Conservation (phyloP, 2,329 filamentous ascomycete species). For the Xenosphaeropsis pyriputrescens region DNA sequence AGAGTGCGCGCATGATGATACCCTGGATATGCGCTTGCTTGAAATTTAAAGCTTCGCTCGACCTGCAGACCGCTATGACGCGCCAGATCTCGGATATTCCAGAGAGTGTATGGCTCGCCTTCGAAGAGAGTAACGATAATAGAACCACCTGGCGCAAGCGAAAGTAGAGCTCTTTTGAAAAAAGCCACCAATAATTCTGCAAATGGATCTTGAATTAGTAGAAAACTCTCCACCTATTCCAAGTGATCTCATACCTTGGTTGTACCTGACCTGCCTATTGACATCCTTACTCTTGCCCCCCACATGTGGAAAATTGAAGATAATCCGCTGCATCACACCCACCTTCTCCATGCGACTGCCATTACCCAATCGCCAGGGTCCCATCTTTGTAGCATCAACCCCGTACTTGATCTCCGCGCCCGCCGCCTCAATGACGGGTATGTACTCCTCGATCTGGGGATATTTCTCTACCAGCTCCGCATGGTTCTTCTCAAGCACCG, state of each 20-base stretch:
- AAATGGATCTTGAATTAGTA: not conserved
- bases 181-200: constrained; percentile 53
- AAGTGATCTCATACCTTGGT: constrained; percentile 38
- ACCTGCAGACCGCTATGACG: constrained; percentile 62
- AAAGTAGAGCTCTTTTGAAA: constrained; percentile 38
- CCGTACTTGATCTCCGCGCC: constrained; percentile 36
- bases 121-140: constrained; percentile 86
- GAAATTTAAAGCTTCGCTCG: constrained; percentile 55
- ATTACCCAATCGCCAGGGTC: constrained; percentile 17
- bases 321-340: constrained; percentile 55
- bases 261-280: constrained; percentile 84
- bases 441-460: constrained; percentile 49
- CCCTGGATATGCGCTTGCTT: constrained; percentile 51
- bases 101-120: constrained; percentile 84
- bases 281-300: constrained; percentile 87
- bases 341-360: constrained; percentile 21
- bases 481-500: constrained; percentile 44
- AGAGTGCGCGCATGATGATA: constrained; percentile 63
- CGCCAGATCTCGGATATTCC: constrained; percentile 83
- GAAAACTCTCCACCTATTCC: not conserved
- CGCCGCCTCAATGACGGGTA: constrained; percentile 33
- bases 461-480: constrained; percentile 56
- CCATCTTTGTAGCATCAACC: constrained; percentile 54
- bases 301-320: constrained; percentile 97
- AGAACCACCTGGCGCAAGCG: constrained; percentile 35